Percentiles rank a stretch among this genome's conserved stretches.
Conservation (phyloP, 352 stramenopile species). For the Aphanomyces cochlioides region DNA sequence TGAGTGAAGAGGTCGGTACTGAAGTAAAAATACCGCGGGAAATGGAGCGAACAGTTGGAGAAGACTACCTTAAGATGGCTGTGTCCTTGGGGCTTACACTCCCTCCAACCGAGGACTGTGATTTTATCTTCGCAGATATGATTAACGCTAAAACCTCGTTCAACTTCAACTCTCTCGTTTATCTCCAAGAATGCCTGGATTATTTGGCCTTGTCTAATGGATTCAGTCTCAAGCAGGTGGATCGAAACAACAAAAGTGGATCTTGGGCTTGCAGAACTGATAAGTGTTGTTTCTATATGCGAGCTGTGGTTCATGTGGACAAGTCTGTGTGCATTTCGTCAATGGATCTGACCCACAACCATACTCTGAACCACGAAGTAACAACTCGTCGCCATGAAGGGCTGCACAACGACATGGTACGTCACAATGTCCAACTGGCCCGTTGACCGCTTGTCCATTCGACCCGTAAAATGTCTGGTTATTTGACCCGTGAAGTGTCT, state of each 20-base stretch:
- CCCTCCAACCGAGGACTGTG: not conserved
- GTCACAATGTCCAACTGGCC: too few species aligned
- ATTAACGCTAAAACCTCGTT: not conserved
- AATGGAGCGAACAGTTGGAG: not conserved
- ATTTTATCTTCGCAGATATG: not conserved
- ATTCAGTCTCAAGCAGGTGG: not conserved
- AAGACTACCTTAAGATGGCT: not conserved
- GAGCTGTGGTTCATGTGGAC: not conserved
- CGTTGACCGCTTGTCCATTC: too few species aligned
- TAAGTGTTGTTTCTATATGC: not conserved
- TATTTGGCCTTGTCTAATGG: not conserved
- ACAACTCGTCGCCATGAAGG: not conserved
- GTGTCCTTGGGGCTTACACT: not conserved
- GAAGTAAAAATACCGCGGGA: not conserved
- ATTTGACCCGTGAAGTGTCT: too few species aligned
- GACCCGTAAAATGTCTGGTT: too few species aligned
- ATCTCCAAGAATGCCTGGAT: not conserved
- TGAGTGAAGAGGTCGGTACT: not conserved
- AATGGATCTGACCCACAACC: conserved; percentile 2
- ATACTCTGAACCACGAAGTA: not conserved
- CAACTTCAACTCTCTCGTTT: not conserved
- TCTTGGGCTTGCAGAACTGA: not conserved
- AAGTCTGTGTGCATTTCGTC: not conserved
- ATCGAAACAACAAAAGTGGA: not conserved
- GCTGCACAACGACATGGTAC: not conserved